Base-by-base conservation (phyloP, 73 alveolate genomes). In the Paramecium sexaurelia region DNA sequence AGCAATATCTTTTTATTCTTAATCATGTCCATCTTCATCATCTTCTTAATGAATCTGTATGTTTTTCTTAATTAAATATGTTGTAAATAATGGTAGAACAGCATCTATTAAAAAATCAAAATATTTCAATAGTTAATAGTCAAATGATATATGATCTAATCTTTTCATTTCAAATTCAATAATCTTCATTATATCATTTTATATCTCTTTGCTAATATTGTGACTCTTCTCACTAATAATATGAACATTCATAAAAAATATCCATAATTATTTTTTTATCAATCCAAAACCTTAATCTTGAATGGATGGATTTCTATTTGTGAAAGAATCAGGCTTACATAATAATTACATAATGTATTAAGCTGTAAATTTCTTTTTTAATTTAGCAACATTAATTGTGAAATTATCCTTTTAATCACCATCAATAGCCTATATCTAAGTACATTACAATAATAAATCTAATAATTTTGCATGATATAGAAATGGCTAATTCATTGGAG, bases 381-480 rank as follows among this genome's bases (percentile, higher is more conserved):
- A 75, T 67, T 68, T 88, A 13, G 94, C 85, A 20, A 88, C 75
- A 47, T 88, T 88, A 4, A 88, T 68, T 13, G 85, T 88, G 9
- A 68, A 88, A 43, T 88, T 88, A 68, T 75, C 87, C n/a, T 88
- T 88, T n/a, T 55, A 43, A 20, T 37, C 78, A 43, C 73, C 89
- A 6, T 88, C 89, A 17, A 39, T 26, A 7, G 33, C 93, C 27
- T 67, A 26, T 8, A 75, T 88, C 6, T 39, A 69, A 5, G 94
- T 88, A 32, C 95, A 91, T 55, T 75, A 66, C 2, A 88, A 68
- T 37, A 93, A 69, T 20, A 93, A 73, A 22, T 91, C 88, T 11
- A 93, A 55, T 36, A 93, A 71, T 15, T 71, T 82, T 26, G 95
- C 91, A 78, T 93, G 96, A 55, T 93, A 93, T 20, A 33, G 45